Conservation (phyloP, 2,329 filamentous ascomycete species). For the Hypoxylon sp. region DNA sequence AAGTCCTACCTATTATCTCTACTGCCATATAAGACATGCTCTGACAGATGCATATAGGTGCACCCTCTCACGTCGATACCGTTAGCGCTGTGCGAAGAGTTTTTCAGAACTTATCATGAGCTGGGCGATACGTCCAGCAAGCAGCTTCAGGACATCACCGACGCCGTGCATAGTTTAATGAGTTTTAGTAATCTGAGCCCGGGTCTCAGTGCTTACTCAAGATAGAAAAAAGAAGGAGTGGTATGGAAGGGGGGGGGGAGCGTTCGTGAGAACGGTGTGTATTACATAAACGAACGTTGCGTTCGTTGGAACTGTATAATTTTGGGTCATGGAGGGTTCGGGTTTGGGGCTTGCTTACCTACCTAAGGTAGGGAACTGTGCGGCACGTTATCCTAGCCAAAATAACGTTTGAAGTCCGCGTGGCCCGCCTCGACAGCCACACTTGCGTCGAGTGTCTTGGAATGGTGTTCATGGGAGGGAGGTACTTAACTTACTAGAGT, state of each 20-base stretch:
- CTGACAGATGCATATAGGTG: conserved; percentile 31
- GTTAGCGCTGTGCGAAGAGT: conserved; percentile 41
- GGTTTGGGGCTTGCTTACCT: neutral
- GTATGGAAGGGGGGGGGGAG: neutral
- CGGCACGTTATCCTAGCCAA: neutral
- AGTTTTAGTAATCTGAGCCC: conserved; percentile 43
- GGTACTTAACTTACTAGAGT: conserved; percentile 3
- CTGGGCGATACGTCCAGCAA: conserved; percentile 43
- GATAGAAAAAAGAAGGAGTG: conserved; percentile 8
- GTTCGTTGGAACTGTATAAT: conserved; percentile 23
- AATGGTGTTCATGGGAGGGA: conserved; percentile 27
- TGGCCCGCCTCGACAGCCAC: conserved; percentile 12
- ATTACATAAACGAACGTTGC: conserved; percentile 22
- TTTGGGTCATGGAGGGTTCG: conserved; percentile 3
- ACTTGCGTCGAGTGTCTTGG: conserved; percentile 12
- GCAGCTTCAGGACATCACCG: conserved; percentile 42
- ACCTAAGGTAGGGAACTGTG: neutral
- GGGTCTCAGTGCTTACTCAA: conserved; percentile 35
- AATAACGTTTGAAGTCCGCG: conserved; percentile 3
- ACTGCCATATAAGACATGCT: conserved; percentile 1
- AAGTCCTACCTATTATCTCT: conserved; percentile 10
- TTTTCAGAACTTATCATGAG: conserved; percentile 40
- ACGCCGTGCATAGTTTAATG: conserved; percentile 44
- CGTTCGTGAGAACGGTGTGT: conserved; percentile 14
- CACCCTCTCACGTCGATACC: conserved; percentile 45